Evolutionary conservation across 2,329 filamentous ascomycete species (phyloP).

Genomic region (Mollisiaceae sp.): DNA sequence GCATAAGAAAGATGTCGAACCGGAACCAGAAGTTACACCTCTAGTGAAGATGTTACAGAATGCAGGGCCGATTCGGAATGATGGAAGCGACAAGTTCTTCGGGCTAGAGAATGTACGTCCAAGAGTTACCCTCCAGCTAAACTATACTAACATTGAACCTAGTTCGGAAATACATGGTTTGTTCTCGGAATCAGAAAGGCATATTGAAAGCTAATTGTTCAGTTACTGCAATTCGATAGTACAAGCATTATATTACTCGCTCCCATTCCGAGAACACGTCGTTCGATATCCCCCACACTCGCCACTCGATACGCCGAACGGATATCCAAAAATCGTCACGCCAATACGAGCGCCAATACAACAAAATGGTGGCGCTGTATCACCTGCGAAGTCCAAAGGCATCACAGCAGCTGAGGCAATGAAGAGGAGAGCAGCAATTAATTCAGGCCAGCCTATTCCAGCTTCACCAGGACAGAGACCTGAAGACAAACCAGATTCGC

Average conservation of each 20-base stretch:
- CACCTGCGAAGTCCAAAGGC: slow-evolving; percentile 57
- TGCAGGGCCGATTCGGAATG: slow-evolving; percentile 78
- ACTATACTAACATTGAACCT: slow-evolving; percentile 38
- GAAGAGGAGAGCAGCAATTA: slow-evolving; percentile 61
- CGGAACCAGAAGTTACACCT: slow-evolving; percentile 60
- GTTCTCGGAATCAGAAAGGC: slow-evolving; percentile 10
- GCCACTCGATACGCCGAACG: slow-evolving; percentile 71
- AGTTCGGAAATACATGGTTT: slow-evolving; percentile 99
- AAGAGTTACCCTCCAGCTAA: background rate
- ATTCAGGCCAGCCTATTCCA: slow-evolving; percentile 58
- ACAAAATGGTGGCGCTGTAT: slow-evolving; percentile 51
- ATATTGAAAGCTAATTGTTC: slow-evolving; percentile 39
- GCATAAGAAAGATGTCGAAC: slow-evolving; percentile 42
- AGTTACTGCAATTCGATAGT: slow-evolving; percentile 99
- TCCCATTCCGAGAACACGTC: slow-evolving; percentile 90
- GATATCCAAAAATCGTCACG: slow-evolving; percentile 62
- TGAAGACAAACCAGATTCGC: slow-evolving; percentile 92
- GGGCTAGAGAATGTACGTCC: slow-evolving; percentile 92
- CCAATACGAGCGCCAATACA: slow-evolving; percentile 54
- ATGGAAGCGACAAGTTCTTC: slow-evolving; percentile 98
- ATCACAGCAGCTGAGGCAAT: slow-evolving; percentile 60
- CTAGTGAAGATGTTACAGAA: slow-evolving; percentile 79
- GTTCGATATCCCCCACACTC: slow-evolving; percentile 84
- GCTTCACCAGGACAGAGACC: slow-evolving; percentile 61
- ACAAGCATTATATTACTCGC: slow-evolving; percentile 95